Evolutionary conservation across 257 asterid species (phyloP).

Genomic region (Paraleonurus japonicus): DNA sequence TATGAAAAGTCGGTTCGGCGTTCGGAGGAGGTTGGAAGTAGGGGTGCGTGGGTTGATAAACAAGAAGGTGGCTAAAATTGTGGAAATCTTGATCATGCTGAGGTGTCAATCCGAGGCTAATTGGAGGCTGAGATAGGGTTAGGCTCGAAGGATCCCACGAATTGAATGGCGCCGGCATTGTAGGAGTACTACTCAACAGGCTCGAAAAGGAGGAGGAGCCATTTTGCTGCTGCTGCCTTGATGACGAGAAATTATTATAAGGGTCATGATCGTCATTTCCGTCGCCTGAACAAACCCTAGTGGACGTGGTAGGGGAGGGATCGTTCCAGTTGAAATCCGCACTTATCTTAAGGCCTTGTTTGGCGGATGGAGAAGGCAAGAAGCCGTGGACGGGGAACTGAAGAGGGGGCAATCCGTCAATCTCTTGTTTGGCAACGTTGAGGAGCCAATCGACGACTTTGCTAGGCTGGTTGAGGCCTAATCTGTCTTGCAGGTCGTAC

Average conservation of each 20-base stretch:
- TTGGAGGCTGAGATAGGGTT: conserved; percentile 46
- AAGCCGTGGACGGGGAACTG: conserved; percentile 45
- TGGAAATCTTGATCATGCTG: conserved; percentile 32
- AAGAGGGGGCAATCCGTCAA: conserved; percentile 69
- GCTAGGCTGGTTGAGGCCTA: conserved; percentile 77
- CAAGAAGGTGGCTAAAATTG: conserved; percentile 42
- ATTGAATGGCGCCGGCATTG: conserved; percentile 15
- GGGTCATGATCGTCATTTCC: conserved; percentile 8
- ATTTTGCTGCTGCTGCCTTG: conserved; percentile 6
- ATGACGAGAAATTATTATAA: conserved; percentile 22
- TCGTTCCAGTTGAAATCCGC: not conserved
- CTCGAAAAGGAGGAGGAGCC: conserved; percentile 28
- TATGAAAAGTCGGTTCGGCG: too few relatives aligned
- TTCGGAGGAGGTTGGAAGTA: conserved; percentile 42
- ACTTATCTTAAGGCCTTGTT: conserved; percentile 28
- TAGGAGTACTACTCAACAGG: not conserved
- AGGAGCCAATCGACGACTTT: conserved; percentile 88
- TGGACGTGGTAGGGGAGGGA: not conserved
- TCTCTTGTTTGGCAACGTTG: conserved; percentile 64
- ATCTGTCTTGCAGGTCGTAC: conserved; percentile 77
- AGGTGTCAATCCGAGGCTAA: conserved; percentile 33
- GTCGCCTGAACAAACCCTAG: not conserved
- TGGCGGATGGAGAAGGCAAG: conserved; percentile 26
- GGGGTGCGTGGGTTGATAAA: conserved; percentile 49
- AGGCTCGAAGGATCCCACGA: conserved; percentile 66